Conservation (phyloP, 2,329 filamentous ascomycete genomes). For the Mariannaea sp. region DNA sequence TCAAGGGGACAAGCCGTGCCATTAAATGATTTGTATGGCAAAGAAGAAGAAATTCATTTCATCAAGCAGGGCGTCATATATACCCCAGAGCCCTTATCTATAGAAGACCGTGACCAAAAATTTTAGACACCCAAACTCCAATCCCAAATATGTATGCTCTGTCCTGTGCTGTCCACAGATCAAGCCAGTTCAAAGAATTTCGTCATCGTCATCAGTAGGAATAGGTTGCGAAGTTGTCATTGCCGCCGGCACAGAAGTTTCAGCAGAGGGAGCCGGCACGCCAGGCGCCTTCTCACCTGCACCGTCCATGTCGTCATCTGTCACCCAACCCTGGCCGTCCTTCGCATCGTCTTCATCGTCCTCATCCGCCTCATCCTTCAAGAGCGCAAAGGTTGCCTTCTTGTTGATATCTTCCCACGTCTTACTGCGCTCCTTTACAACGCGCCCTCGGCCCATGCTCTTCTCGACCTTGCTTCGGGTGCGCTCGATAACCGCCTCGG, state of each 20-base stretch:
- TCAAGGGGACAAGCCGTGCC: slow-evolving; percentile 25
- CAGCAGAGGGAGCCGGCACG: background rate
- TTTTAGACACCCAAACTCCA: slow-evolving; percentile 39
- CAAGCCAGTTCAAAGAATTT: slow-evolving; percentile 38
- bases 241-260: slow-evolving; percentile 3
- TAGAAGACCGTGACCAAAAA: slow-evolving; percentile 10
- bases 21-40: slow-evolving; percentile 22
- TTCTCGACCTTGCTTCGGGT: slow-evolving; percentile 60
- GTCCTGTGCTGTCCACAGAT: slow-evolving; percentile 11
- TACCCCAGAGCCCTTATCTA: background rate
- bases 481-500: slow-evolving; percentile 63
- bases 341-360: slow-evolving; percentile 36
- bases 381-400: slow-evolving; percentile 29
- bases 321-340: slow-evolving; percentile 36
- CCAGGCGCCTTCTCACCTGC: slow-evolving; percentile 15
- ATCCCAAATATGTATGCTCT: slow-evolving; percentile 17
- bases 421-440: slow-evolving; percentile 55
- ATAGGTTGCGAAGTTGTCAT: slow-evolving; percentile 16
- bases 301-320: slow-evolving; percentile 45
- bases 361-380: slow-evolving; percentile 29
- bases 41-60: slow-evolving; percentile 21
- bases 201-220: slow-evolving; percentile 39
- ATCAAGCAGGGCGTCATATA: slow-evolving; percentile 18
- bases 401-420: slow-evolving; percentile 65
- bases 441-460: slow-evolving; percentile 56